These are phyloP conservation scores for Cryptococcus sp. DNA, from an alignment of 1,284 basidiomycete genomes.

Conservation along the genomic window DNA sequence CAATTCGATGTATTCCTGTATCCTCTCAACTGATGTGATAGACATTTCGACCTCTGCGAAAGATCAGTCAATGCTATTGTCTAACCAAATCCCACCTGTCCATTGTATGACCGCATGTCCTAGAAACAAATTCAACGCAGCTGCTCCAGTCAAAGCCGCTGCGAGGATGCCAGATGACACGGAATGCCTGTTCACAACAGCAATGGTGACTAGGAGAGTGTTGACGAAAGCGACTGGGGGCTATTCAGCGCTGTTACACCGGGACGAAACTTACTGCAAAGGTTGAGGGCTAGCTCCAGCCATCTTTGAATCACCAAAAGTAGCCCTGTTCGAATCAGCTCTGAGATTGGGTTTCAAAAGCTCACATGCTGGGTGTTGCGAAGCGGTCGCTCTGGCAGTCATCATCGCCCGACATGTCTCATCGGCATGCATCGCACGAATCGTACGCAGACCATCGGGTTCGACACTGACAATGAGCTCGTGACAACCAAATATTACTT, in stretches of 20 bases:
- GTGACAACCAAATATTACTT: not conserved
- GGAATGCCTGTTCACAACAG: constrained; percentile 14
- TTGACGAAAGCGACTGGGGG: constrained; percentile 15
- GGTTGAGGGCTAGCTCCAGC: constrained; percentile 22
- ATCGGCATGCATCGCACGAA: constrained; percentile 23
- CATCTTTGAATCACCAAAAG: constrained; percentile 21
- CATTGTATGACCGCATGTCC: constrained; percentile 13
- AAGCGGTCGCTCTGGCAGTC: constrained; percentile 17
- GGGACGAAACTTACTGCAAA: constrained; percentile 8
- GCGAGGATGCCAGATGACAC: constrained; percentile 22
- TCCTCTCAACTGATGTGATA: constrained; percentile 74
- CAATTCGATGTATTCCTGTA: constrained; percentile 81
- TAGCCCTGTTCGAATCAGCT: constrained; percentile 13
- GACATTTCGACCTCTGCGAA: constrained; percentile 21
- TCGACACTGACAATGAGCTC: constrained; percentile 14
- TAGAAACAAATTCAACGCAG: constrained; percentile 6
- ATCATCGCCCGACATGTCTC: constrained; percentile 12
- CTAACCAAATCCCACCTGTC: constrained; percentile 11
- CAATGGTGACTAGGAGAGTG: constrained; percentile 20
- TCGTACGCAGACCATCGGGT: constrained; percentile 20
- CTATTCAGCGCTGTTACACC: not conserved
- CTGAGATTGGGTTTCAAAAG: not conserved
- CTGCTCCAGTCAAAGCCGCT: constrained; percentile 18
- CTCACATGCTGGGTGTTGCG: constrained; percentile 24
- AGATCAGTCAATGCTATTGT: not conserved